Conservation (phyloP, 1,284 basidiomycete species). For the Sphaerobolus stellatus region DNA sequence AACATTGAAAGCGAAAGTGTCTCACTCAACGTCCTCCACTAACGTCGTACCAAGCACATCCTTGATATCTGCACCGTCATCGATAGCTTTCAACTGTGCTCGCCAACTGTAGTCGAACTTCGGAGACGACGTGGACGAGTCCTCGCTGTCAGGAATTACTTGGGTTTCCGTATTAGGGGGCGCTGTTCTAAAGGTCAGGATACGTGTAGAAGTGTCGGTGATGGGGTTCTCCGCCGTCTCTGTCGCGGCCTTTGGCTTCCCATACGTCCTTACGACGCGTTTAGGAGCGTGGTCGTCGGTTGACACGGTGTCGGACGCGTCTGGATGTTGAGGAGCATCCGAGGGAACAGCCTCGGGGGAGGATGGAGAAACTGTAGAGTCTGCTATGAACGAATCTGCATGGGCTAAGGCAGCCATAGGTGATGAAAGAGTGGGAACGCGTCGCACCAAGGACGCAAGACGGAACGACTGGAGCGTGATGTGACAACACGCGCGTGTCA, state of each 20-base stretch:
- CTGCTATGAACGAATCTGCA: conserved; percentile 7
- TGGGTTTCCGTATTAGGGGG: conserved; percentile 6
- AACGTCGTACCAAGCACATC: too few relatives aligned
- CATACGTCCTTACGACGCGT: conserved; percentile 11
- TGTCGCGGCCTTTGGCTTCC: neutral
- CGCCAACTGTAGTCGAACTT: neutral
- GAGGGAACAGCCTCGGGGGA: neutral
- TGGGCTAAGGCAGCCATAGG: conserved; percentile 7
- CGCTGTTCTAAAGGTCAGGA: conserved; percentile 8
- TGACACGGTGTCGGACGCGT: neutral
- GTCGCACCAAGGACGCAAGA: neutral
- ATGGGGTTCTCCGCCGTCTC: neutral
- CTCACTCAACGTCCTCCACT: too few relatives aligned
- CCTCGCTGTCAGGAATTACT: conserved; percentile 13
- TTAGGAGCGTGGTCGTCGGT: neutral
- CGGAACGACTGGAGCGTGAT: neutral
- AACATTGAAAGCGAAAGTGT: too few relatives aligned
- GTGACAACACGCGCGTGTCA: conserved; percentile 5
- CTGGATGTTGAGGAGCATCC: neutral
- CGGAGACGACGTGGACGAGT: neutral
- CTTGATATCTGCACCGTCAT: conserved; percentile 1
- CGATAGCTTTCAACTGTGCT: conserved; percentile 1
- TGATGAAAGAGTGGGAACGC: neutral
- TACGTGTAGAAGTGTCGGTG: neutral
- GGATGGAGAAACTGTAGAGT: conserved; percentile 9